phyloP scores from a whole-genome alignment of 345 rosid genomes.

The Arabidopsis arenosa region DNA sequence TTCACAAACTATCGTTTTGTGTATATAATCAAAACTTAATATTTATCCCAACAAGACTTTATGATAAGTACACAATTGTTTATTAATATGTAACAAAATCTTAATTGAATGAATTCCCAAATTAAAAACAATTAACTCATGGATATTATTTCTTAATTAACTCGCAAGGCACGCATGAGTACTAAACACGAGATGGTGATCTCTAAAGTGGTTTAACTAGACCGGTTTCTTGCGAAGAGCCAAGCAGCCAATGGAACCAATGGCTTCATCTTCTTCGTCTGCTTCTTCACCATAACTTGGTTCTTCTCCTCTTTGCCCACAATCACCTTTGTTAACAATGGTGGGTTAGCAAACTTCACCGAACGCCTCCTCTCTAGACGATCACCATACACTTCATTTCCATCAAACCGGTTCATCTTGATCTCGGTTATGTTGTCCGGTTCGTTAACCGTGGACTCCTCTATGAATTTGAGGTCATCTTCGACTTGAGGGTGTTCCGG shows the following conservation, averaged over 20 bases:
- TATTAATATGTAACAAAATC: background rate
- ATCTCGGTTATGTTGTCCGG: slow-evolving; percentile 34
- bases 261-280: slow-evolving; percentile 50
- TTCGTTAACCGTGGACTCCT: slow-evolving; percentile 41
- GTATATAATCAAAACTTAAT: background rate
- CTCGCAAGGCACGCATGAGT: slow-evolving; percentile 9
- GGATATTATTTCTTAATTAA: slow-evolving; percentile 8
- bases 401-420: slow-evolving; percentile 35
- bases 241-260: slow-evolving; percentile 61
- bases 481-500: slow-evolving; percentile 43
- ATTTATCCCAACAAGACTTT: background rate
- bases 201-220: slow-evolving; percentile 13
- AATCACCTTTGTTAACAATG: slow-evolving; percentile 53
- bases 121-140: background rate
- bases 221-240: slow-evolving; percentile 60
- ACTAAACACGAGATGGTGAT: slow-evolving; percentile 7
- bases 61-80: background rate
- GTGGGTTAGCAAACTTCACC: slow-evolving; percentile 74
- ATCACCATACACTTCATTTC: slow-evolving; percentile 26
- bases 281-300: slow-evolving; percentile 44
- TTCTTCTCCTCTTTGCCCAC: slow-evolving; percentile 45
- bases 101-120: slow-evolving; percentile 6
- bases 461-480: slow-evolving; percentile 64
- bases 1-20: background rate
- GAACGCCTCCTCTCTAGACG: slow-evolving; percentile 63